Conservation (phyloP, 2,329 filamentous ascomycete genomes). For the Stromatinia cepivora region DNA sequence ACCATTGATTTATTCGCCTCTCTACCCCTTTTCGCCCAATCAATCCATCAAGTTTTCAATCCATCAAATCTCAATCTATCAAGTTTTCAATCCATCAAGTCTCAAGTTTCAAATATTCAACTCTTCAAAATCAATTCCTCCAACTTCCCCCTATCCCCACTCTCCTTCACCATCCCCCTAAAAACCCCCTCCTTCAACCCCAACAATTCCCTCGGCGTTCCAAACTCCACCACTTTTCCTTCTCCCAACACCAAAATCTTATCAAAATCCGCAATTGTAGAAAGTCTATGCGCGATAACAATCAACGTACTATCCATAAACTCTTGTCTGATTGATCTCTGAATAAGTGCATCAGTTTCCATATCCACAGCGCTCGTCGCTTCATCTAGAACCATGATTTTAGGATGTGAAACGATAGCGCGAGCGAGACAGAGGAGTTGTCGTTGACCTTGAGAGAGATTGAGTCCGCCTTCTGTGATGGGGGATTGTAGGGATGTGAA, state of each 20-base stretch:
- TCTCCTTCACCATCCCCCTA: slow-evolving; percentile 62
- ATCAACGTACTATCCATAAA: slow-evolving; percentile 68
- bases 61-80: neutral
- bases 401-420: slow-evolving; percentile 69
- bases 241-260: slow-evolving; percentile 70
- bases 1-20: too few species aligned
- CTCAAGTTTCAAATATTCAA: too few species aligned
- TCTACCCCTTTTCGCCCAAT: too few species aligned
- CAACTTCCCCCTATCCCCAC: slow-evolving; percentile 52
- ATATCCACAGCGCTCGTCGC: slow-evolving; percentile 79
- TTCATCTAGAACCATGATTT: slow-evolving; percentile 79
- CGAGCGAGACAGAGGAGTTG: slow-evolving; percentile 74
- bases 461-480: slow-evolving; percentile 71
- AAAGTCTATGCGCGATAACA: slow-evolving; percentile 74
- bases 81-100: too few species aligned
- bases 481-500: slow-evolving; percentile 63
- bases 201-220: slow-evolving; percentile 63
- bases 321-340: slow-evolving; percentile 70
- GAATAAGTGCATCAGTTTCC: slow-evolving; percentile 72
- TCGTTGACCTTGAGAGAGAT: slow-evolving; percentile 73
- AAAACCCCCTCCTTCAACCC: slow-evolving; percentile 50
- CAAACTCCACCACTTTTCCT: slow-evolving; percentile 67
- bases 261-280: slow-evolving; percentile 77
- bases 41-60: neutral
- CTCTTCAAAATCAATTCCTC: slow-evolving; percentile 28